Base-by-base conservation (phyloP, 331 rosid genomes). In the Pyracantha coccinea region DNA sequence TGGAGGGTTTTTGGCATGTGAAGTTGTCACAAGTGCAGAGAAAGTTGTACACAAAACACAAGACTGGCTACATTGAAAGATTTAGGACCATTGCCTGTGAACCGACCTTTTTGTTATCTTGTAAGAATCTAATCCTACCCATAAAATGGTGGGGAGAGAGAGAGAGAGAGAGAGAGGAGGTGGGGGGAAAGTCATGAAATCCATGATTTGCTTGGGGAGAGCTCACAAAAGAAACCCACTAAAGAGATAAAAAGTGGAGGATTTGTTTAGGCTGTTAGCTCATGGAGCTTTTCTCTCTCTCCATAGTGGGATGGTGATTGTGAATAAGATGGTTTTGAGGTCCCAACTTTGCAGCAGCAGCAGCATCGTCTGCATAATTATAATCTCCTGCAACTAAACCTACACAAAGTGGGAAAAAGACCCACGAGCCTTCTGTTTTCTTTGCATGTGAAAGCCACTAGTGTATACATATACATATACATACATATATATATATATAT, bases 31-130 rank as follows among this genome's bases (percentile, higher is more conserved):
- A 80, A 73, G 88, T 20, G n/a, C 65, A 23, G 66, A 62, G 47
- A 52, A 70, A 77, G 80, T 71, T 10, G 25, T 44, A 58, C 58
- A 54, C 55, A n/a, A 73, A 27, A 81, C 44, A 72, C 73, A 80
- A 59, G 75, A 76, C 79, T 72, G 75, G 79, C 73, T 58, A 68
- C 41, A 73, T 9, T 25, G 28, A 25, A 72, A 66, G 66, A 83
- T 76, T 50, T 47, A 83, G 86, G 88, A 79, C 80, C 89, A 82
- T 83, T 88, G 77, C 78, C 63, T 81, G 82, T 82, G 85, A 87
- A 75, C 63, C 65, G 16, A 77, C 68, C 84, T 80, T 86, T 82
- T 78, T 83, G 81, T 83, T 80, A 80, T 86, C 80, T 73, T 66
- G 20, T 24, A 5, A 77, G 88, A 83, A 82, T 85, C 91, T 88